Base-by-base conservation (phyloP, 176 grass and related monocot species). In the Echinochloa phyllopogon region DNA sequence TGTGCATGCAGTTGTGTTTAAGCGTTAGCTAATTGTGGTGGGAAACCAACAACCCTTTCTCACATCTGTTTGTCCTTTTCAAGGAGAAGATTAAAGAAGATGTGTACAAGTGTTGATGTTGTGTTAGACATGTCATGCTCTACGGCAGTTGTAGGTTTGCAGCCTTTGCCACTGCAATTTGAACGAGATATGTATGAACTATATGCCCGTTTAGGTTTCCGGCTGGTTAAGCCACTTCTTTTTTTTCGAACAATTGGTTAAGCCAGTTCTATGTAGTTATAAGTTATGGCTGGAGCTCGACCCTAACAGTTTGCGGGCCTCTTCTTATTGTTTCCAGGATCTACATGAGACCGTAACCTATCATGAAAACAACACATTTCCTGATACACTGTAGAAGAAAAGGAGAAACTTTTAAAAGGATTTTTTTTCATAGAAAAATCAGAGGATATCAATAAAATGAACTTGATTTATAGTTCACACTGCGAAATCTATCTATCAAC, bases 11-110 rank as follows among this genome's bases (percentile, higher is more conserved):
- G 74, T 38, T 70, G 45, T 68, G 76, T 56, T 47, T 75, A n/a
- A 62, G 72, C 39, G 16, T 75, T 33, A 33, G 29, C 44, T 69
- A 11, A 15, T 61, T 17, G 11, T 69, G 84, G 42, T 83, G 73
- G 53, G 79, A 88, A 88, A 63, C 15, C 36, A 83, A 88, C 43
- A 51, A 25, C 5, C 51, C 17, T 73, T 76, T 61, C 15, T n/a
- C 17, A 23, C 41, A 39, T 73, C 57, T 15, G 8, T 15, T 8
- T 62, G 0, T 58, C 4, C 33, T 82, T 82, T 45, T 33, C 43
- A 25, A 45, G 77, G 6, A 6, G 39, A 25, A 6, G 25, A 20
- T 11, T 6, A 29, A 47, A 58, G 17, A 67, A 33, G 38, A 33
- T 77, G 14, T 6, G 6, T 44, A 29, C 11, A 63, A 16, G 40